Base-by-base conservation (phyloP, 2,329 filamentous ascomycete species). In the Acephala macrosclerotiorum region DNA sequence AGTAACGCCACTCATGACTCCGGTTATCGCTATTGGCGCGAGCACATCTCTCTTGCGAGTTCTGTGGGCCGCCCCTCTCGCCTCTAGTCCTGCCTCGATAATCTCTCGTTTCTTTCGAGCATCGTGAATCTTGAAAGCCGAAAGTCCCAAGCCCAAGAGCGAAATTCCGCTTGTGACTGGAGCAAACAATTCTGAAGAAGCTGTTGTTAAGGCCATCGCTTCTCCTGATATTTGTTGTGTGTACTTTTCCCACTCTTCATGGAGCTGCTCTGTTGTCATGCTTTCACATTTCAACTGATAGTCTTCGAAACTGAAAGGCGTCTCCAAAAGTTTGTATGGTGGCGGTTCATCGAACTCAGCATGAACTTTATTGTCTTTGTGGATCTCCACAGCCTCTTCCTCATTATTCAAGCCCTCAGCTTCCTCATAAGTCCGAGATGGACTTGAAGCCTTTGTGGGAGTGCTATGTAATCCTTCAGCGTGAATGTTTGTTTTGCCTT, bases 231-330 rank as follows among this genome's bases (percentile, higher is more conserved):
- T 77, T 1, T 78, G 74, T 25, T 79, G 76, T 1, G 79, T 79
- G 56, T 80, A 80, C 68, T 80, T 78, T 64, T 80, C 74, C 79
- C 79, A 80, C 66, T 79, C 77, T 16, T 74, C 71, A 58, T 79
- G 77, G 2, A 80, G 75, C 20, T 77, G 75, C 25, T 78, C 75
- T 11, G 74, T 64, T 2, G 72, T 75, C 42, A 80, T 68, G 14
- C 69, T 73, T n/a, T 69, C 66, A 70, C 78, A 79, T 64, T 79
- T 79, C 14, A 71, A 66, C 38, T 79, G 73, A 68, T 79, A 80
- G 8, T 68, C 71, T 35, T 76, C 75, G 47, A 78, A 79, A 65
- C 79, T 77, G 65, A 79, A 79, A 1, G 77, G 77, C 77, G 78
- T 79, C 36, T n/a, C n/a, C n/a, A n/a, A n/a, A n/a, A n/a, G n/a